phyloP scores from a whole-genome alignment of 2,329 filamentous ascomycete genomes.

The Trichoderma hamatum region DNA sequence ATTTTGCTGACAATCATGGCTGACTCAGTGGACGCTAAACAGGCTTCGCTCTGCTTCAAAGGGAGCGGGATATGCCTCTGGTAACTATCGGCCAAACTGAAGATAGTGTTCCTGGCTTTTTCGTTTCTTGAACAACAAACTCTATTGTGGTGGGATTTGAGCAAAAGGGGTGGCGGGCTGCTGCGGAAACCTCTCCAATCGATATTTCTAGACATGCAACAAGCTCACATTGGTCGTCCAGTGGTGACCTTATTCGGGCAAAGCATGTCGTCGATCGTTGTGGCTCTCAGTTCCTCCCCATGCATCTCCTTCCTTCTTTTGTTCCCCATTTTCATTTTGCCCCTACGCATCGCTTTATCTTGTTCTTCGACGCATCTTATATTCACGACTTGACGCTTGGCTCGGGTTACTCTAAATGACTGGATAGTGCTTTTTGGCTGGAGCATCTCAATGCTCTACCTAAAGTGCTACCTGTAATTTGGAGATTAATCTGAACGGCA shows the following conservation, averaged over 20 bases:
- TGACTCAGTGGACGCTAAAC: slow-evolving; percentile 84
- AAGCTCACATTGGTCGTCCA: not conserved
- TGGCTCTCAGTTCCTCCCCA: slow-evolving; percentile 32
- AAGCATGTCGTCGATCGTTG: slow-evolving; percentile 18
- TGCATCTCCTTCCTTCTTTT: slow-evolving; percentile 30
- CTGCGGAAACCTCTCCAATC: slow-evolving; percentile 32
- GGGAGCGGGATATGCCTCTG: slow-evolving; percentile 57
- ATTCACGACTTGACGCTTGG: slow-evolving; percentile 44
- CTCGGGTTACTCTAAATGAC: slow-evolving; percentile 42
- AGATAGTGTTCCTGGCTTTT: slow-evolving; percentile 32
- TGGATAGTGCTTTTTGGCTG: slow-evolving; percentile 15
- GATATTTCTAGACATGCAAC: slow-evolving; percentile 34
- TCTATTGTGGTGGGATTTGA: slow-evolving; percentile 27
- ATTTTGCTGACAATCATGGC: slow-evolving; percentile 70
- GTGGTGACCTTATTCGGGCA: slow-evolving; percentile 6
- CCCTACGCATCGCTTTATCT: slow-evolving; percentile 46
- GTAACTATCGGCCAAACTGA: slow-evolving; percentile 44
- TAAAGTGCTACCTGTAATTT: slow-evolving; percentile 28
- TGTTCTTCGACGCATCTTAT: slow-evolving; percentile 47
- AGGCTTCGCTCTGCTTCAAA: slow-evolving; percentile 84
- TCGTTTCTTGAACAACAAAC: slow-evolving; percentile 27
- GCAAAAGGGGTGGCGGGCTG: slow-evolving; percentile 22
- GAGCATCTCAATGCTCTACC: slow-evolving; percentile 9
- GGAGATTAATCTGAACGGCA: slow-evolving; percentile 44
- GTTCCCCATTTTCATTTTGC: slow-evolving; percentile 33